Percentiles rank a stretch among this genome's conserved stretches.
phyloP scores from a whole-genome alignment of 2,329 filamentous ascomycete genomes.

The Phaeosphaeria sp. region DNA sequence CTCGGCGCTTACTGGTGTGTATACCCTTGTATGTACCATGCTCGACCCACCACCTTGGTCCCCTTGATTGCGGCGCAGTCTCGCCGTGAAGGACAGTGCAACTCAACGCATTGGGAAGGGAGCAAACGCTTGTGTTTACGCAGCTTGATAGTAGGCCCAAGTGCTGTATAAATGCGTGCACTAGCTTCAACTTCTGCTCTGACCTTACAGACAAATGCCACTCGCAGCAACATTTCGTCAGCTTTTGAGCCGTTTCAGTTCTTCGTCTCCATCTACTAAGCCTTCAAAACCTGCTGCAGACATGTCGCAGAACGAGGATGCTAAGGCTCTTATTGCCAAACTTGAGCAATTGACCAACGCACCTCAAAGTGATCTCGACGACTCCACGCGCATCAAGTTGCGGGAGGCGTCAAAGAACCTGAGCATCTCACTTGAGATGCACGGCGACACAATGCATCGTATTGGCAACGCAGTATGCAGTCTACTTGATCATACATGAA shows the following conservation, averaged over 20 bases:
- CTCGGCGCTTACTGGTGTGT: not conserved
- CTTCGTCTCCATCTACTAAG: not conserved
- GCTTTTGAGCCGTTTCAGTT: not conserved
- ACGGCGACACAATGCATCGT: not conserved
- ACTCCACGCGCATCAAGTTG: not conserved
- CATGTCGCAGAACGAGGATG: not conserved
- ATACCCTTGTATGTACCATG: not conserved
- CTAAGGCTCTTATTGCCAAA: not conserved
- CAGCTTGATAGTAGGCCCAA: not conserved
- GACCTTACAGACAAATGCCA: not conserved
- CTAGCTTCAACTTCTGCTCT: not conserved
- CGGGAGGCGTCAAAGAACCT: not conserved
- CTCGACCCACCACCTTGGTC: not conserved
- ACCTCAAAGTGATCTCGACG: not conserved
- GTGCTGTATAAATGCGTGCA: not conserved
- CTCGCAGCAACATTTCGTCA: not conserved
- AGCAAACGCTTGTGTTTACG: not conserved
- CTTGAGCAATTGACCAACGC: not conserved
- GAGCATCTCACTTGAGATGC: not conserved
- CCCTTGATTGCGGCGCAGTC: not conserved
- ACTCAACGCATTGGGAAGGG: not conserved
- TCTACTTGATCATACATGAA: not conserved
- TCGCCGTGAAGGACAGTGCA: not conserved
- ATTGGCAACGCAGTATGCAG: not conserved
- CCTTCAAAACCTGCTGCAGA: not conserved